A percentile compares a stretch with the other conserved stretches of the same genome.
Conservation (phyloP, 176 grass and related monocot species). For the Musa beccarii region DNA sequence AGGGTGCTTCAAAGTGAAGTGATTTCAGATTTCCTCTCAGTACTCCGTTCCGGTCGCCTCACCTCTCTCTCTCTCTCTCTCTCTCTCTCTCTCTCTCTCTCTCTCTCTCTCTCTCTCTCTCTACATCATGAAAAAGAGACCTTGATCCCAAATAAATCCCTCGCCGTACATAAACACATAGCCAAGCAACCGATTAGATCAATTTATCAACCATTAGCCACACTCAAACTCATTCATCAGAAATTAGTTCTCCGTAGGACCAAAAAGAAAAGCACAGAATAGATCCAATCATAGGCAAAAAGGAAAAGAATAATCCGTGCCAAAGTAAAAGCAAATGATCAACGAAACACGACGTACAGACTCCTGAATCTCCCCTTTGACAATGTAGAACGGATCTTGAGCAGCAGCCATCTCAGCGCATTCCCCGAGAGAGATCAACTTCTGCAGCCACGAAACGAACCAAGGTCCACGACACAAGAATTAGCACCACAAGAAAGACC, state of each 20-base stretch:
- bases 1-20: too few relatives aligned
- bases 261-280: neutral
- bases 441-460: neutral
- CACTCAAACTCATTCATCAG: neutral
- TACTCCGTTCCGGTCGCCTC: too few relatives aligned
- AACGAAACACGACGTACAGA: constrained; percentile 39
- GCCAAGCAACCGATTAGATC: neutral
- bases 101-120: neutral
- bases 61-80: neutral
- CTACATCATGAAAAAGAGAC: neutral
- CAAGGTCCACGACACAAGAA: neutral
- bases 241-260: neutral
- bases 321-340: neutral
- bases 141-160: neutral
- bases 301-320: neutral
- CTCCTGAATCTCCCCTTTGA: constrained; percentile 90
- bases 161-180: neutral
- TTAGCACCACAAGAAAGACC: neutral
- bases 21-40: neutral
- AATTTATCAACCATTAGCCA: neutral
- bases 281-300: neutral
- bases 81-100: neutral
- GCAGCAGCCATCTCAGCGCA: constrained; percentile 50
- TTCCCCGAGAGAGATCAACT: neutral
- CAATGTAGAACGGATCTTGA: constrained; percentile 89